Evolutionary conservation across 1,284 basidiomycete species (phyloP).

Genomic region (Tilletiaria anomala): DNA sequence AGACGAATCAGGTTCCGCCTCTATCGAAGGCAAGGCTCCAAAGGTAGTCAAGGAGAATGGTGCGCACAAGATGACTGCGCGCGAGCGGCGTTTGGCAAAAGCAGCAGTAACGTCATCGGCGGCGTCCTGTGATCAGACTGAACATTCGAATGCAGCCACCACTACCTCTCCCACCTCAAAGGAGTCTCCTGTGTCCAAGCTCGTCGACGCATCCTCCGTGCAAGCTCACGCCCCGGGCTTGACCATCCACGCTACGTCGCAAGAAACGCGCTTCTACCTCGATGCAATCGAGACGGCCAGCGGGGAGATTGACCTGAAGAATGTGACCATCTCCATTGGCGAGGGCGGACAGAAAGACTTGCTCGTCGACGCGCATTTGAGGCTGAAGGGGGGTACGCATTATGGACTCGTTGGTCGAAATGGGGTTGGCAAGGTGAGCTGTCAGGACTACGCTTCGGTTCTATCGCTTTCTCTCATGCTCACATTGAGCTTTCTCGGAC

Average conservation of each 20-base stretch:
- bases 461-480: too few relatives aligned
- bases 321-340: conserved; percentile 45
- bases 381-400: conserved; percentile 46
- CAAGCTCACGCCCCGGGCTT: conserved; percentile 2
- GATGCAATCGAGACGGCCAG: conserved; percentile 43
- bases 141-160: not conserved
- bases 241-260: conserved; percentile 34
- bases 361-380: conserved; percentile 47
- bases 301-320: conserved; percentile 45
- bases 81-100: too few relatives aligned
- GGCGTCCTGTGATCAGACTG: too few relatives aligned
- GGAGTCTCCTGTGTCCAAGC: conserved; percentile 1
- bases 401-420: conserved; percentile 50
- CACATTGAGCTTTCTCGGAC: too few relatives aligned
- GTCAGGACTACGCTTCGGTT: not conserved
- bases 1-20: conserved; percentile 4
- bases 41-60: too few relatives aligned
- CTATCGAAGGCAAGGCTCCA: not conserved
- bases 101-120: too few relatives aligned
- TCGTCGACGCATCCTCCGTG: not conserved
- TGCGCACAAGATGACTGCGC: too few relatives aligned
- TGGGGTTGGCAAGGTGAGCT: conserved; percentile 47
- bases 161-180: not conserved
- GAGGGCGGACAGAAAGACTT: conserved; percentile 44
- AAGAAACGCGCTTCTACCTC: conserved; percentile 45